Conservation (phyloP, 345 rosid genomes). For the Viola odorata region DNA sequence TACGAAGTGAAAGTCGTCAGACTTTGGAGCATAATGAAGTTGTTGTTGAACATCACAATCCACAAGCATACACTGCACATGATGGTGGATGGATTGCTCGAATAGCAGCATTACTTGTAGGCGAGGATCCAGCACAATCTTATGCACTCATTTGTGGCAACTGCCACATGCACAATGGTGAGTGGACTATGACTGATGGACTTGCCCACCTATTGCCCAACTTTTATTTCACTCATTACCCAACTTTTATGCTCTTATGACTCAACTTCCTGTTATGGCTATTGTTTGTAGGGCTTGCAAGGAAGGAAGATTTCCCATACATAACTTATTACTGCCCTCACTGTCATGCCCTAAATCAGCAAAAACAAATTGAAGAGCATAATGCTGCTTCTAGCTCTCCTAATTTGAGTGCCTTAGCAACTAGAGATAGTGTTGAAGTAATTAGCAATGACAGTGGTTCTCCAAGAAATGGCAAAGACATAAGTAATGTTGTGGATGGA, state of each 20-base stretch:
- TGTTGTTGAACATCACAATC: slow-evolving; percentile 58
- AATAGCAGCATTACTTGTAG: slow-evolving; percentile 89
- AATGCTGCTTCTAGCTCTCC: slow-evolving; percentile 29
- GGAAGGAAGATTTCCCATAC: slow-evolving; percentile 78
- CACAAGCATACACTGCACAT: slow-evolving; percentile 43
- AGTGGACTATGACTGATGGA: too few species aligned
- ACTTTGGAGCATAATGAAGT: slow-evolving; percentile 44
- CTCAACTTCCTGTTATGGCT: neutral
- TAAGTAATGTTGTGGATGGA: neutral
- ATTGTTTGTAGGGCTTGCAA: slow-evolving; percentile 58
- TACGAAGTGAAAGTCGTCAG: slow-evolving; percentile 29
- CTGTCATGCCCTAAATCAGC: slow-evolving; percentile 69
- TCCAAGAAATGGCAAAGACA: neutral
- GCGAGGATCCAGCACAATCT: slow-evolving; percentile 90
- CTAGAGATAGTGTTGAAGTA: slow-evolving; percentile 26
- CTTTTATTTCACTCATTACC: neutral
- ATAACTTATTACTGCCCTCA: slow-evolving; percentile 89
- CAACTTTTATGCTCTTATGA: neutral
- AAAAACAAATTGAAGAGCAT: slow-evolving; percentile 30
- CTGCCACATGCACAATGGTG: slow-evolving; percentile 95
- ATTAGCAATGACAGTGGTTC: slow-evolving; percentile 11
- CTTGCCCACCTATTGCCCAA: too few species aligned
- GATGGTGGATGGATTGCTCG: slow-evolving; percentile 90
- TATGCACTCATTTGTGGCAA: slow-evolving; percentile 92
- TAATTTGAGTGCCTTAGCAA: slow-evolving; percentile 21